Evolutionary conservation across 257 asterid species (phyloP), one percentile per base, ranked within the genome.

Genomic region (Nicotiana benthamiana): DNA sequence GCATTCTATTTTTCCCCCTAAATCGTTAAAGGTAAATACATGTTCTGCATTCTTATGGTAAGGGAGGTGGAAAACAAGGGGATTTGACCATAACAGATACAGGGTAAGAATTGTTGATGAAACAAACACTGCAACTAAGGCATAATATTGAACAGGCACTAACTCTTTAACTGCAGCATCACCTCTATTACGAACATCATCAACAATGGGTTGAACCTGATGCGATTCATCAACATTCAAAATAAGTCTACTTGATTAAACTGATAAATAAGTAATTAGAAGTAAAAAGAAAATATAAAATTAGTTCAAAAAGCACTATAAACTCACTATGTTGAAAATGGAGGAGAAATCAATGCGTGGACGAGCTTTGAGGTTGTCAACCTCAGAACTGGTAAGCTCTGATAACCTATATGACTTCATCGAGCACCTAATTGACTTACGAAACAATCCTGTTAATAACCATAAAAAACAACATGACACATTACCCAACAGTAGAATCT

Each of bases 121-220:
- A 56, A 20, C 64, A 59, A 63, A 83, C 43, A 80, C 30, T 80
- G 66, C 52, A 87, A 56, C 24, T 7, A 82, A 20, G 79, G 43
- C 54, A 24, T 82, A 83, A 67, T 82, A 85, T 65, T 83, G 75
- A 75, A 75, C 81, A 85, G 86, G 87, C 83, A 88, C 98, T 78
- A 82, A 95, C 98, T 95, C 98, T 85, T 91, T 92, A 81, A 95
- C 95, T 75, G 99, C 98, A 12, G 90, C 90, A 88, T 95, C 97
- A 32, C 99, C 99, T 89, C 94, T 88, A 64, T 80, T 86, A 80
- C 95, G 90, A 1, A 95, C 89, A 75, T 92, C 97, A 75, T 95
- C 97, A 80, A 95, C 97, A 86, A 95, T 95, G 78, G 98, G 99
- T 61, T 95, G 96, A 86, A 95, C 99, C 99, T 93, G 88, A 85